phyloP scores from a whole-genome alignment of 371 early-diverging fungal genomes.

The Mucor racemosus region DNA sequence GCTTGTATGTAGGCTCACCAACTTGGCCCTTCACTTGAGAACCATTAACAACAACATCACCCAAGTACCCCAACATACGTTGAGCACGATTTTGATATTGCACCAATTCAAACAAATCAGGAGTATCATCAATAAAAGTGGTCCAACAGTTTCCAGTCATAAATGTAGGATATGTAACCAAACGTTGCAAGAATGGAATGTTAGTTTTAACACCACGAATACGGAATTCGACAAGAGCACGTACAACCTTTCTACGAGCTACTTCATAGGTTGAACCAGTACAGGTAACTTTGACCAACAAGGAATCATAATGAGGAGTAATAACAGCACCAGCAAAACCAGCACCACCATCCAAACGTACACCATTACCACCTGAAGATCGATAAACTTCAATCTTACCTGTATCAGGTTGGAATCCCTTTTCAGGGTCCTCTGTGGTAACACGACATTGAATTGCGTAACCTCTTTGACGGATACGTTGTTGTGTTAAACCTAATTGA shows the following conservation, averaged over 20 bases:
- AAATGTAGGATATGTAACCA: conserved; percentile 82
- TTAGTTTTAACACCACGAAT: conserved; percentile 97
- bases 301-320: conserved; percentile 95
- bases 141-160: conserved; percentile 88
- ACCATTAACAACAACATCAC: conserved; percentile 92
- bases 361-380: conserved; percentile 88
- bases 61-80: conserved; percentile 86
- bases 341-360: conserved; percentile 90
- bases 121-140: conserved; percentile 96
- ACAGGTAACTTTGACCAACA: conserved; percentile 93
- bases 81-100: conserved; percentile 85
- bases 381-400: conserved; percentile 94
- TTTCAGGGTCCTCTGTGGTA: conserved; percentile 91
- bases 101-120: conserved; percentile 80
- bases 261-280: conserved; percentile 85
- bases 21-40: conserved; percentile 89
- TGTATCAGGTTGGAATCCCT: conserved; percentile 93
- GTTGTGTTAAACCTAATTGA: conserved; percentile 85
- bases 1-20: conserved; percentile 64
- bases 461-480: conserved; percentile 78
- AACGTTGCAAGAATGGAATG: conserved; percentile 88
- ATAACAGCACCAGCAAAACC: conserved; percentile 91
- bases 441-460: conserved; percentile 95
- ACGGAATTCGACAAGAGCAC: conserved; percentile 91
- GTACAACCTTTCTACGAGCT: conserved; percentile 85